Conservation (phyloP, 441 rosid species). For the Euphorbia schlechtendalii region DNA sequence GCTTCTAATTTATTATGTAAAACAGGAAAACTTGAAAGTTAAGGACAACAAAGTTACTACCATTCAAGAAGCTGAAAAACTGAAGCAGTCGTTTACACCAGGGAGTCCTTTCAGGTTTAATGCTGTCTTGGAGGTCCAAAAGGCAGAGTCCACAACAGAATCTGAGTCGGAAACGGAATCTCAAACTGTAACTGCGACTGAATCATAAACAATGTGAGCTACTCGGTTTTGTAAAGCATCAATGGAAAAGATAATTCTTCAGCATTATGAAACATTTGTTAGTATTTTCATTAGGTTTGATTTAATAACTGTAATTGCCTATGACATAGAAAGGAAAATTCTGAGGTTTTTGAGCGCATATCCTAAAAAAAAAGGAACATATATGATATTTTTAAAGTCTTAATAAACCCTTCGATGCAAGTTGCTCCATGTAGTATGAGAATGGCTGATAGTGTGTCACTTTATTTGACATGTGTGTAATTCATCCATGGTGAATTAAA, state of each 20-base stretch:
- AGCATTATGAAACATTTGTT: not conserved
- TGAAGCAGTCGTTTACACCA: conserved; percentile 38
- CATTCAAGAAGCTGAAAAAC: conserved; percentile 41
- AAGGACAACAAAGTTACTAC: conserved; percentile 54
- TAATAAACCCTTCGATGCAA: no score
- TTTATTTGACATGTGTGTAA: no score
- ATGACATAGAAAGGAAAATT: not conserved
- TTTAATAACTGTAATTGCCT: not conserved
- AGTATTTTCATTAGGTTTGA: not conserved
- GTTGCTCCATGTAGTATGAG: no score
- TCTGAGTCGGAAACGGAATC: conserved; percentile 13
- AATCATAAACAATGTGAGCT: conserved; percentile 7
- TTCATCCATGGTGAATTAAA: no score
- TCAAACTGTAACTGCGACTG: conserved; percentile 4
- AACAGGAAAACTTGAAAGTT: conserved; percentile 43
- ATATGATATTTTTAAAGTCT: no score
- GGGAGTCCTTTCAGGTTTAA: conserved; percentile 50
- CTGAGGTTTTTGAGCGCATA: no score
- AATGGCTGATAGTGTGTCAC: no score
- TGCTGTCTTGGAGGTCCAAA: conserved; percentile 41
- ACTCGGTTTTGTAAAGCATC: conserved; percentile 2
- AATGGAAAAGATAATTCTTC: not conserved
- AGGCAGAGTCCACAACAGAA: conserved; percentile 22
- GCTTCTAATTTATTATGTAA: not conserved
- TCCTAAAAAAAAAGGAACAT: no score